Evolutionary conservation across 2,329 filamentous ascomycete genomes (phyloP).

Genomic region (Aureobasidium sp.): DNA sequence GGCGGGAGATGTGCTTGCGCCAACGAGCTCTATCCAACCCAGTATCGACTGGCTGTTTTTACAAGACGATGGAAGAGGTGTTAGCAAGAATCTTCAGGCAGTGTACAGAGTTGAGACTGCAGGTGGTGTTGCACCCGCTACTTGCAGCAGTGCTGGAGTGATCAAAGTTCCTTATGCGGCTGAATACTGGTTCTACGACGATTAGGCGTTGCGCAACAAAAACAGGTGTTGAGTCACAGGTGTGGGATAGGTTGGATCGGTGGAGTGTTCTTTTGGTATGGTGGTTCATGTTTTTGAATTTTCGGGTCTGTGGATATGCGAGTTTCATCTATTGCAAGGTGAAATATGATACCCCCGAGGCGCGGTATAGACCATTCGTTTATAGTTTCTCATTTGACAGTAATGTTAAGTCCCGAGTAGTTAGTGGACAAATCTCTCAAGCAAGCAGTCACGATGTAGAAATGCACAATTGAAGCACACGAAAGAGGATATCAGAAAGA

Average conservation of each 20-base stretch:
- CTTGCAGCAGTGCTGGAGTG: slow-evolving; percentile 28
- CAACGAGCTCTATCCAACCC: slow-evolving; percentile 28
- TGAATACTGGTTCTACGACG: slow-evolving; percentile 39
- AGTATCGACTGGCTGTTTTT: slow-evolving; percentile 42
- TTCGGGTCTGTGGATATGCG: neutral
- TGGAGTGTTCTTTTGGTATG: too few relatives aligned
- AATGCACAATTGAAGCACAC: neutral
- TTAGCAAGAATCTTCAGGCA: slow-evolving; percentile 30
- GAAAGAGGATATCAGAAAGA: neutral
- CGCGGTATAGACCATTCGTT: neutral
- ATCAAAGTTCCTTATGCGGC: slow-evolving; percentile 37
- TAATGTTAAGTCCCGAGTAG: too few relatives aligned
- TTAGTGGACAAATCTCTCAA: too few relatives aligned
- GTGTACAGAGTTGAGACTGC: slow-evolving; percentile 43
- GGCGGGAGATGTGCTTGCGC: slow-evolving; percentile 43
- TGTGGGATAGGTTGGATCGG: too few relatives aligned
- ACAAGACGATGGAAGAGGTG: slow-evolving; percentile 27
- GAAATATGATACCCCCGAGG: neutral
- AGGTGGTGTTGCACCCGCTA: slow-evolving; percentile 33
- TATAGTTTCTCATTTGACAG: neutral
- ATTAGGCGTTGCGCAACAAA: neutral
- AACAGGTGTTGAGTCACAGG: too few relatives aligned
- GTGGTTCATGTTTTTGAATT: neutral
- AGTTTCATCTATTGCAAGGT: neutral
- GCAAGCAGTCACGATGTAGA: too few relatives aligned